Evolutionary conservation across 2,329 filamentous ascomycete species (phyloP).

Genomic region (Monilinia fructigena): DNA sequence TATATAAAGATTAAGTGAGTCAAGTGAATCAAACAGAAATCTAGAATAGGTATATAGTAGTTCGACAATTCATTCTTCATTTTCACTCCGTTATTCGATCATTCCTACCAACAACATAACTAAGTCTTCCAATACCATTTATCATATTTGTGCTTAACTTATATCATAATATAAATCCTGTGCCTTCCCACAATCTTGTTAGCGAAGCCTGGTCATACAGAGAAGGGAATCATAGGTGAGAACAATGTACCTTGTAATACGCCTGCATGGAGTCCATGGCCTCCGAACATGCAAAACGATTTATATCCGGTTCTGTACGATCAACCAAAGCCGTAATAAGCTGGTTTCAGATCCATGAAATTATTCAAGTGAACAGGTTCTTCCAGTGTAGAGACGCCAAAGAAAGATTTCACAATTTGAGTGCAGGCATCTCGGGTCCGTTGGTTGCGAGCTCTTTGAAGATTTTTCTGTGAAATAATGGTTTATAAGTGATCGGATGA

Average conservation of each 20-base stretch:
- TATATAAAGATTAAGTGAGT: no score
- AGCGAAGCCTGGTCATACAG: slow-evolving; percentile 13
- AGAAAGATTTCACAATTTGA: slow-evolving; percentile 33
- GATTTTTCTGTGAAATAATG: slow-evolving; percentile 45
- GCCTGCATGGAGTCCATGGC: slow-evolving; percentile 44
- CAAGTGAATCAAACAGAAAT: no score
- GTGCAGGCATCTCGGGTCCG: slow-evolving; percentile 24
- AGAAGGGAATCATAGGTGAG: background rate
- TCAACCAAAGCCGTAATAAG: slow-evolving; percentile 32
- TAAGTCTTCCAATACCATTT: no score
- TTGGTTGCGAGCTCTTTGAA: slow-evolving; percentile 34
- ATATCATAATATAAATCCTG: no score
- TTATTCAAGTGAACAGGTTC: no score
- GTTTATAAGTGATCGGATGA: slow-evolving; percentile 57
- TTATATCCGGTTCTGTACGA: slow-evolving; percentile 38
- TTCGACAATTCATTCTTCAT: no score
- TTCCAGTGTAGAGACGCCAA: slow-evolving; percentile 21
- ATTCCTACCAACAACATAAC: no score
- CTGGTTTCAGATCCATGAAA: slow-evolving; percentile 27
- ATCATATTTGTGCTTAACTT: no score
- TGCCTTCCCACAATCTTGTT: no score
- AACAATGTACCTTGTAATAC: slow-evolving; percentile 43
- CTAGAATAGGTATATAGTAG: no score
- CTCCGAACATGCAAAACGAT: slow-evolving; percentile 38
- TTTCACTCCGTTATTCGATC: no score